Conservation (phyloP, 768 basidiomycete genomes). For the Leccinum subtestaceum region DNA sequence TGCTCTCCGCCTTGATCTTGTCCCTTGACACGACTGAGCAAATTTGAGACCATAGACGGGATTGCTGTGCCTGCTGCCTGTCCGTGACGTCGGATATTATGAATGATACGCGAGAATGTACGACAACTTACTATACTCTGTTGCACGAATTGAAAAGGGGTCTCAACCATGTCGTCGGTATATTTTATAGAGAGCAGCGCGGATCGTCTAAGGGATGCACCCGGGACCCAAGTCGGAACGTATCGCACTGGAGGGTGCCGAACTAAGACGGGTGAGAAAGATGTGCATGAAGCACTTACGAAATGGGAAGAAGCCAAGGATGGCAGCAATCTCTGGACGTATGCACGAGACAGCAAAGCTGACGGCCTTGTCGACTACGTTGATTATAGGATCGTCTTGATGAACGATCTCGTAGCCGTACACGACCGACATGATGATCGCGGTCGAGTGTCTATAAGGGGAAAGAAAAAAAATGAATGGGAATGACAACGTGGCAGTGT, state of each 20-base stretch:
- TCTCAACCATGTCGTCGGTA: conserved; percentile 23
- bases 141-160: conserved; percentile 34
- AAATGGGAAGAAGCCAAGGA: conserved; percentile 38
- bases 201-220: conserved; percentile 33
- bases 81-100: not conserved
- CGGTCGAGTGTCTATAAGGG: conserved; percentile 20
- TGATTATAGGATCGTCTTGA: conserved; percentile 27
- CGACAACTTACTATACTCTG: conserved; percentile 27
- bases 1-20: conserved; percentile 6
- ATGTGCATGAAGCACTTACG: conserved; percentile 23
- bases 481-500: not conserved
- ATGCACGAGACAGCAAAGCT: conserved; percentile 20
- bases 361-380: conserved; percentile 25
- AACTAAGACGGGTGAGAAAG: not conserved
- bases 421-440: conserved; percentile 31
- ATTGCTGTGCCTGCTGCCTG: conserved; percentile 25
- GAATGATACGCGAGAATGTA: not conserved
- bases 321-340: conserved; percentile 29
- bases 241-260: conserved; percentile 27
- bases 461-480: not conserved
- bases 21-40: conserved; percentile 13
- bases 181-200: conserved; percentile 25
- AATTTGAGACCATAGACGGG: conserved; percentile 29
- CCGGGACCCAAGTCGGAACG: conserved; percentile 41
- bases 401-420: conserved; percentile 29